Evolutionary conservation across 1,139 yeast species (phyloP).

Genomic region (Magnusiomyces tetraspermus): DNA sequence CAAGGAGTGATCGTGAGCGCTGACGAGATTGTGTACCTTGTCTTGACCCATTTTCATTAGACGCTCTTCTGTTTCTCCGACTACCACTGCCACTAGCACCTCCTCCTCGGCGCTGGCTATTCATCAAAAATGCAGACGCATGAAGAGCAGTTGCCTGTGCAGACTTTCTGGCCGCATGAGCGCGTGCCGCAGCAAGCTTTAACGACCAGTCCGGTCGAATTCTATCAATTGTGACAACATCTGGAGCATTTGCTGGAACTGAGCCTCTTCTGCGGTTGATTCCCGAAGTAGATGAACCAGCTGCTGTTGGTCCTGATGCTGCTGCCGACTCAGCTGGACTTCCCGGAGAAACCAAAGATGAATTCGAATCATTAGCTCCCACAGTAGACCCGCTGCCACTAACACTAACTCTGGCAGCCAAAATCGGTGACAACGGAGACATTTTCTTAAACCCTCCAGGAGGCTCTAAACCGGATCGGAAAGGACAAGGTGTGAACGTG

Average conservation of each 20-base stretch:
- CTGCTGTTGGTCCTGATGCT: constrained; percentile 1
- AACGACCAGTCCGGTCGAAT: constrained; percentile 91
- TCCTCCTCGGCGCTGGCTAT: constrained; percentile 7
- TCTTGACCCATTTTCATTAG: neutral
- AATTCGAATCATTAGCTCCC: neutral
- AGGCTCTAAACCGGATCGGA: constrained; percentile 27
- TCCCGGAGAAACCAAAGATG: too few species aligned
- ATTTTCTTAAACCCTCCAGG: neutral
- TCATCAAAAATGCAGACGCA: constrained; percentile 57
- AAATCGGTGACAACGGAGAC: neutral
- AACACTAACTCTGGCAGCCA: constrained; percentile 4
- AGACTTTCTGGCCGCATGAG: constrained; percentile 70
- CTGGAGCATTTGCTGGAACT: constrained; percentile 31
- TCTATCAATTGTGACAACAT: constrained; percentile 66
- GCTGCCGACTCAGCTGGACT: too few species aligned
- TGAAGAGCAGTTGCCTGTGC: constrained; percentile 94
- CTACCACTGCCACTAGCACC: constrained; percentile 1
- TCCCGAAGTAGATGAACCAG: constrained; percentile 5
- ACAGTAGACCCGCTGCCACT: neutral
- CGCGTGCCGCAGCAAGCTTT: constrained; percentile 60
- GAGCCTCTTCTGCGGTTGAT: constrained; percentile 20
- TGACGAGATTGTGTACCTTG: neutral
- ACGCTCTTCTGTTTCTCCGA: neutral
- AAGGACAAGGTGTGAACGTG: constrained; percentile 56
- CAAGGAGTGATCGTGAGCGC: neutral